Conservation (phyloP, 495 filamentous ascomycete genomes). For the Podospora comata region DNA sequence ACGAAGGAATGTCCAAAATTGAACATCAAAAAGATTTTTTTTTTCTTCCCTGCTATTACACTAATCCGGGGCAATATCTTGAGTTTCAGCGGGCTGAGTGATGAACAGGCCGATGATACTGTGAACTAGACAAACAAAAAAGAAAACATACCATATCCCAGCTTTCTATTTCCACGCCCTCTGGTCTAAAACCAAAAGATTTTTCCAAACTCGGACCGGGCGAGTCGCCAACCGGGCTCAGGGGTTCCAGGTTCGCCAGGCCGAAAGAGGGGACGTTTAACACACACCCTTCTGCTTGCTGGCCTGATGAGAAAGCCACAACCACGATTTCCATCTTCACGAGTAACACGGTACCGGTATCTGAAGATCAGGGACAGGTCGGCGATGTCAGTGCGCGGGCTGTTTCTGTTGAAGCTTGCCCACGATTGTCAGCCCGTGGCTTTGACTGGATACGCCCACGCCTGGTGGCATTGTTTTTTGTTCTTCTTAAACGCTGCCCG, state of each 20-base stretch:
- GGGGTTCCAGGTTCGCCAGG: not conserved
- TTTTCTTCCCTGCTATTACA: not conserved
- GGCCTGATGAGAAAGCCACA: not conserved
- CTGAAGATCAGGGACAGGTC: not conserved
- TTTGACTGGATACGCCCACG: not conserved
- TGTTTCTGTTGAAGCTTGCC: not conserved
- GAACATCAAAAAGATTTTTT: not conserved
- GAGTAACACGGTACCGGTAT: not conserved
- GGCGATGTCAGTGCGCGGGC: not conserved
- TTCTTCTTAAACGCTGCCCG: not conserved
- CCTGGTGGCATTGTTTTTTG: not conserved
- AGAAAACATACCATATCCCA: not conserved
- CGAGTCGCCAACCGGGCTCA: not conserved
- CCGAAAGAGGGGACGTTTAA: not conserved
- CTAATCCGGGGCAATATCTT: not conserved
- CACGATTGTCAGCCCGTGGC: not conserved
- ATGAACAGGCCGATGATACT: not conserved
- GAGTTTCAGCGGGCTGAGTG: not conserved
- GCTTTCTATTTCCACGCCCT: not conserved
- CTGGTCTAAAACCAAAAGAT: not conserved
- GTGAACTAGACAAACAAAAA: not conserved
- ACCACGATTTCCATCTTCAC: not conserved
- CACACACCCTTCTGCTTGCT: not conserved
- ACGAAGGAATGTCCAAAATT: not conserved
- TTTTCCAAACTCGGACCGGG: not conserved